These are phyloP conservation scores for Fusarium hainanense DNA, from an alignment of 2,329 filamentous ascomycete species.

Conservation along the genomic window DNA sequence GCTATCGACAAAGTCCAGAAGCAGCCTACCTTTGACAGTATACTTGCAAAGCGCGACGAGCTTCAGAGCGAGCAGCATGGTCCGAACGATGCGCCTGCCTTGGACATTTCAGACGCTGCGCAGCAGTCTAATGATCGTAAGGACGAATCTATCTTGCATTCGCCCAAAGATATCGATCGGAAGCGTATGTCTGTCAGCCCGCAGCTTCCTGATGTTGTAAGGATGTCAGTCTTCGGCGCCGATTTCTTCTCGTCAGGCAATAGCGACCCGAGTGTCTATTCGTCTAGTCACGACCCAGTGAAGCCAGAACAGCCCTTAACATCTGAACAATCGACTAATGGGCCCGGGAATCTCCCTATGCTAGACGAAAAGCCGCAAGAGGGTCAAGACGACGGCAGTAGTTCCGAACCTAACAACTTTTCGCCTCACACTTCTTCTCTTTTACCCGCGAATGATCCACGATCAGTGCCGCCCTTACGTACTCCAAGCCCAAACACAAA, in stretches of 20 bases:
- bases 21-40: conserved; percentile 39
- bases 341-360: conserved; percentile 6
- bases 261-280: conserved; percentile 12
- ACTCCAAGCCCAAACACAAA: conserved; percentile 49
- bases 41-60: conserved; percentile 35
- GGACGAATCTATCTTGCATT: conserved; percentile 21
- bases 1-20: conserved; percentile 22
- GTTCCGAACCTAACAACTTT: not conserved
- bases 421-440: conserved; percentile 15
- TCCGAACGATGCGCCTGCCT: conserved; percentile 1
- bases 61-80: not conserved
- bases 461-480: conserved; percentile 49
- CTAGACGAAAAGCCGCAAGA: conserved; percentile 13
- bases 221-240: conserved; percentile 69
- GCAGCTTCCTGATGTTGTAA: conserved; percentile 66
- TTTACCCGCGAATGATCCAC: conserved; percentile 36
- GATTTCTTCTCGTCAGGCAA: conserved; percentile 63
- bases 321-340: conserved; percentile 4
- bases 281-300: conserved; percentile 12
- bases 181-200: conserved; percentile 63
- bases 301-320: conserved; percentile 28
- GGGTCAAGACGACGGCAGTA: not conserved
- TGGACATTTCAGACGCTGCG: conserved; percentile 1
- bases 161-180: conserved; percentile 30
- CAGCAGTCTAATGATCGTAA: conserved; percentile 3